Conservation (phyloP, 2,329 filamentous ascomycete genomes). For the Bimuria novae-zelandiae region DNA sequence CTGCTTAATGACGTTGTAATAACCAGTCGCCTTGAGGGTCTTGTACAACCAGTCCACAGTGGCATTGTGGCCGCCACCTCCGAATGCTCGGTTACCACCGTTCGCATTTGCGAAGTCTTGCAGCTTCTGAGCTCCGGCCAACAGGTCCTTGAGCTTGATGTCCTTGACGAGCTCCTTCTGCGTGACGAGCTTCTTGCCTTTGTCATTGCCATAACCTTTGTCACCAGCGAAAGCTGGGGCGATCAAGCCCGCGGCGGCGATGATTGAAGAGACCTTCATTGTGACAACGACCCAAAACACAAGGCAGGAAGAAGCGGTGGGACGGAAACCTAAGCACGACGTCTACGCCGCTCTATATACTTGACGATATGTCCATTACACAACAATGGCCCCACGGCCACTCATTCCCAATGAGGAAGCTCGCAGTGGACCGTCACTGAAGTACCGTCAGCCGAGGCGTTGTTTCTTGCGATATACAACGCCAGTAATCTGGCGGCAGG, state of each 20-base stretch:
- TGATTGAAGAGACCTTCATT: conserved; percentile 1
- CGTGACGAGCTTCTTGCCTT: conserved; percentile 11
- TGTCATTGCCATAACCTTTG: too few relatives aligned
- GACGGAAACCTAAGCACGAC: not conserved
- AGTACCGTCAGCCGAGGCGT: conserved; percentile 5
- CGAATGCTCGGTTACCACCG: conserved; percentile 45
- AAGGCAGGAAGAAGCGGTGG: not conserved
- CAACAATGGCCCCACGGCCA: not conserved
- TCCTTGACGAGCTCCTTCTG: conserved; percentile 8
- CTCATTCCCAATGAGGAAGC: conserved; percentile 6
- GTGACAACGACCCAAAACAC: not conserved
- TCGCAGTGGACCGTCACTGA: conserved; percentile 1
- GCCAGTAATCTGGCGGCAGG: conserved; percentile 5
- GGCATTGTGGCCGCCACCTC: conserved; percentile 44
- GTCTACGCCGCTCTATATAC: conserved; percentile 6
- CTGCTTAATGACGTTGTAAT: conserved; percentile 46
- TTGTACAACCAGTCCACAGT: conserved; percentile 46
- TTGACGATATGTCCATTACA: not conserved
- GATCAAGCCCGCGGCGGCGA: conserved; percentile 6
- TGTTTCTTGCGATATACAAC: not conserved
- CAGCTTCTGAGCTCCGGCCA: conserved; percentile 37
- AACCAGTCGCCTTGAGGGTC: conserved; percentile 35
- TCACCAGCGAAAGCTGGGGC: conserved; percentile 1
- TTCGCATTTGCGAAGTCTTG: conserved; percentile 47
- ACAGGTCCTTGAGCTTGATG: conserved; percentile 33